Conservation (phyloP, 495 filamentous ascomycete genomes). For the Penicillium coffeae region DNA sequence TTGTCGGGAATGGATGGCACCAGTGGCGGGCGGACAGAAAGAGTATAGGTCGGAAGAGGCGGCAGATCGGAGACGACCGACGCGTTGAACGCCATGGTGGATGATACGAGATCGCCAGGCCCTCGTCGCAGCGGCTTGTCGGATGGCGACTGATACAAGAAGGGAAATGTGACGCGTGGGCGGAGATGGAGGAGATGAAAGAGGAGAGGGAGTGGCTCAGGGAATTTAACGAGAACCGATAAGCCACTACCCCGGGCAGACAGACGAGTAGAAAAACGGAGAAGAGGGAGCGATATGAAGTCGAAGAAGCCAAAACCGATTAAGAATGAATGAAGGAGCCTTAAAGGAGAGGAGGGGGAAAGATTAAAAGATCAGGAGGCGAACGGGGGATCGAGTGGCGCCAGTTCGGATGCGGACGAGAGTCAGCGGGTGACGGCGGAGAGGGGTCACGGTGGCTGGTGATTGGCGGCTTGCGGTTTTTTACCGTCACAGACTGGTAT, state of each 20-base stretch:
- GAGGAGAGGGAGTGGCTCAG: neutral
- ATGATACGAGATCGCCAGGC: too few species aligned
- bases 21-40: conserved; percentile 63
- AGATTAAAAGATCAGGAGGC: conserved; percentile 3
- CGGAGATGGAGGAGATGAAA: neutral
- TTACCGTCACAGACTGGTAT: neutral
- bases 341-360: neutral
- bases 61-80: conserved; percentile 56
- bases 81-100: conserved; percentile 38
- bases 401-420: conserved; percentile 11
- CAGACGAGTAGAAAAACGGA: neutral
- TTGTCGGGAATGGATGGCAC: conserved; percentile 77
- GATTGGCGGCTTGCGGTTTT: neutral
- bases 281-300: neutral
- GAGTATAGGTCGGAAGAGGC: conserved; percentile 70
- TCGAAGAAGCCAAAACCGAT: neutral
- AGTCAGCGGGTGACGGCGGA: neutral
- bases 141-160: neutral
- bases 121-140: too few species aligned
- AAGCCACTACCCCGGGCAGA: neutral
- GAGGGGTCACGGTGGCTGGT: neutral
- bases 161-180: neutral
- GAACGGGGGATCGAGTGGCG: neutral
- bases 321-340: conserved; percentile 1
- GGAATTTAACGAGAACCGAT: neutral